Conservation (phyloP, 2,329 filamentous ascomycete species). For the Aspergillus fructus region DNA sequence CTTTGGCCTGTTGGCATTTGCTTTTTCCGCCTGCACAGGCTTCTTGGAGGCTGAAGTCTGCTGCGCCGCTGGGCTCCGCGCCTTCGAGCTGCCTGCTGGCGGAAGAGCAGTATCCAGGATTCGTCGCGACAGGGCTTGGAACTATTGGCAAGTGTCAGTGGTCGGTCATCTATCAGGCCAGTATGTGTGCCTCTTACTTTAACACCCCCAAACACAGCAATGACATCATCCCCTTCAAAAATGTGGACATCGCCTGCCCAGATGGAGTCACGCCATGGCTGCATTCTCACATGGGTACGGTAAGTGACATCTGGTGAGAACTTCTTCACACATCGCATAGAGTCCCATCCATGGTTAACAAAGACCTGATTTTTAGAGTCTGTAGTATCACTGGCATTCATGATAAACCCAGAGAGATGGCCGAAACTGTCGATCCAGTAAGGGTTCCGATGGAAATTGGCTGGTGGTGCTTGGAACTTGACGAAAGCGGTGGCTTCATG, state of each 20-base stretch:
- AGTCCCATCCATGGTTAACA: conserved; percentile 63
- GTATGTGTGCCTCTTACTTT: conserved; percentile 31
- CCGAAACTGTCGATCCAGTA: conserved; percentile 61
- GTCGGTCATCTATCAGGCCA: conserved; percentile 8
- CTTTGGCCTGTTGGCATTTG: conserved; percentile 22
- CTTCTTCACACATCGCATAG: conserved; percentile 57
- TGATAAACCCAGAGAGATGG: conserved; percentile 60
- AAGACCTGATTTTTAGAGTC: conserved; percentile 62
- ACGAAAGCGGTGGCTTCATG: conserved; percentile 57
- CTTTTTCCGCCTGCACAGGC: conserved; percentile 23
- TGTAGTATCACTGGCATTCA: conserved; percentile 59
- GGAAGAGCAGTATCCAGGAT: conserved; percentile 44
- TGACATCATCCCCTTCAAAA: conserved; percentile 58
- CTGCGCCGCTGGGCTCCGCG: conserved; percentile 23
- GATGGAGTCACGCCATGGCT: conserved; percentile 51
- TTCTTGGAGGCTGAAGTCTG: conserved; percentile 24
- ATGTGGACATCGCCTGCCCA: conserved; percentile 62
- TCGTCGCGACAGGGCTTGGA: conserved; percentile 43
- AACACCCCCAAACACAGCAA: conserved; percentile 52
- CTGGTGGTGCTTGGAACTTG: conserved; percentile 55
- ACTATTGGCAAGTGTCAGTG: conserved; percentile 22
- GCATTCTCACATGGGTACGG: conserved; percentile 63
- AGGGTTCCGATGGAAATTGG: conserved; percentile 58
- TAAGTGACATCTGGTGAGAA: conserved; percentile 55
- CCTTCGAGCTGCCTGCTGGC: conserved; percentile 27